Conservation (phyloP, 2,329 filamentous ascomycete genomes). For the Cytospora chrysosperma region DNA sequence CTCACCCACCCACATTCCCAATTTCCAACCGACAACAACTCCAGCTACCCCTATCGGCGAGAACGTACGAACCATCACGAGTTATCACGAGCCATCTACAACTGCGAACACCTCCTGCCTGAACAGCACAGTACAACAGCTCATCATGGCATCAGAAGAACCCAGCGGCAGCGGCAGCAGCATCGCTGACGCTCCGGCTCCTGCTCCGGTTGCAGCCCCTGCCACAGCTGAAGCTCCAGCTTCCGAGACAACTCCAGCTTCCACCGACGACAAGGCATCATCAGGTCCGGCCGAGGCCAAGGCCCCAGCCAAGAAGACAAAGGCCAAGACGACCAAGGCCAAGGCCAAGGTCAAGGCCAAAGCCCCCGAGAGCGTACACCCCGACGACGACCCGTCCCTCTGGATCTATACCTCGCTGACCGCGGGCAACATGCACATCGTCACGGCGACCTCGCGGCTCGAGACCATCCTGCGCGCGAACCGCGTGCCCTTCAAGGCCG, state of each 20-base stretch:
- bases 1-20: constrained; percentile 18
- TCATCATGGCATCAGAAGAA: constrained; percentile 22
- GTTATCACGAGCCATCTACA: not conserved
- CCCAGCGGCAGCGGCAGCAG: constrained; percentile 9
- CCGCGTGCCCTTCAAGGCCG: constrained; percentile 86
- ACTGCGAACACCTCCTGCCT: not conserved
- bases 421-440: constrained; percentile 90
- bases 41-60: not conserved
- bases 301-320: constrained; percentile 16
- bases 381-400: constrained; percentile 66
- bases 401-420: constrained; percentile 97
- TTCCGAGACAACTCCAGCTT: not conserved
- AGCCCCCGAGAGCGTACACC: constrained; percentile 34
- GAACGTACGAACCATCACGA: not conserved
- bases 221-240: not conserved
- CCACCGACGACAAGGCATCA: not conserved
- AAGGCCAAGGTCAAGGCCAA: constrained; percentile 29
- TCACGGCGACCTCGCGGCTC: constrained; percentile 91
- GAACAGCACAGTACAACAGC: not conserved
- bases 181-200: constrained; percentile 4
- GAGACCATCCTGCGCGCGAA: constrained; percentile 96
- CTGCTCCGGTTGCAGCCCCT: constrained; percentile 1
- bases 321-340: constrained; percentile 14
- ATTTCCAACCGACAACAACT: not conserved
- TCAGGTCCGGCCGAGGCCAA: not conserved